Evolutionary conservation across 441 rosid species (phyloP).

Genomic region (Gossypium schwendimanii): DNA sequence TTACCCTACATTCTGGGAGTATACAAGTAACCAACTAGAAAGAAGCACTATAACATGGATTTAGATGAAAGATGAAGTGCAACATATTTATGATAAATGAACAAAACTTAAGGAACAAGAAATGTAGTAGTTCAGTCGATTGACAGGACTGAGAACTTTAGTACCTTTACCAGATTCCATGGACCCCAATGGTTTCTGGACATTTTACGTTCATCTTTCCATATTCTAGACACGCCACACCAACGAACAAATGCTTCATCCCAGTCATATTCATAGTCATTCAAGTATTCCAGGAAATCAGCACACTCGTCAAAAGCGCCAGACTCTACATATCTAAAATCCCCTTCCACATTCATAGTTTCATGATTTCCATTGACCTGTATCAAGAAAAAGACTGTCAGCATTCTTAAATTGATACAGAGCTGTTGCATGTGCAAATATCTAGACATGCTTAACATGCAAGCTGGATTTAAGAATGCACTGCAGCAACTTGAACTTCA

Average conservation of each 20-base stretch:
- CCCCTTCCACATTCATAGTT: conserved; percentile 90
- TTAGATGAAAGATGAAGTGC: background rate
- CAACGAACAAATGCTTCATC: conserved; percentile 67
- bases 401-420: conserved; percentile 4
- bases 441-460: background rate
- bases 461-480: background rate
- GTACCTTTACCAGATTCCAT: conserved; percentile 81
- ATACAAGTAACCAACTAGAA: background rate
- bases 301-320: conserved; percentile 73
- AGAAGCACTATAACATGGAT: background rate
- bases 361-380: conserved; percentile 90
- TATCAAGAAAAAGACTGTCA: conserved; percentile 5
- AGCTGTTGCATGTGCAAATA: background rate
- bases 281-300: conserved; percentile 65
- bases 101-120: background rate
- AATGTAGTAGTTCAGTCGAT: background rate
- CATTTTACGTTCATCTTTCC: conserved; percentile 41
- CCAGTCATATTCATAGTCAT: conserved; percentile 43
- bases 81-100: background rate
- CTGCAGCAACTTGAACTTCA: background rate
- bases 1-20: background rate
- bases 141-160: conserved; percentile 9
- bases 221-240: conserved; percentile 37
- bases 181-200: conserved; percentile 59
- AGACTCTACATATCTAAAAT: conserved; percentile 71